Base-by-base conservation (phyloP, 2,329 filamentous ascomycete species). In the Phialocephala subalpina region DNA sequence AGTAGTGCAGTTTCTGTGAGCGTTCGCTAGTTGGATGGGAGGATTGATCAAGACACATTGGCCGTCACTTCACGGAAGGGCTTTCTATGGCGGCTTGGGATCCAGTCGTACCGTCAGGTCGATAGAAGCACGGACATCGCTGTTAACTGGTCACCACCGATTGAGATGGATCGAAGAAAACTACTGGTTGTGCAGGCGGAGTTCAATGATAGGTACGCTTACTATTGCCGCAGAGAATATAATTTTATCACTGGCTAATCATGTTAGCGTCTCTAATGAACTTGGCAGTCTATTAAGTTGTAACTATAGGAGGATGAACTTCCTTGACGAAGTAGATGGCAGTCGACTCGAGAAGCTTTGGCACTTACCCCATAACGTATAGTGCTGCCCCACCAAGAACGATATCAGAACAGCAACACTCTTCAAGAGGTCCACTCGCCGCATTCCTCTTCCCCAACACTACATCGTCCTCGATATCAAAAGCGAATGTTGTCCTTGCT, bases 1-100 rank as follows among this genome's bases (percentile, higher is more conserved):
- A 45, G 59, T 27, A 61, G 8, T 61, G 59, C n/a, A 45, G 59
- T 2, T 61, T 61, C 33, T 61, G 59, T 61, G 59, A 53, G 9
- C 33, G 36, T 5, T 33, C 33, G 9, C 18, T 61, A 20, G 33
- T 47, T 5, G 11, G 27, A 36, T 61, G 59, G 59, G 16, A 27
- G 18, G 59, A 36, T 18, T 29, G 59, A 35, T 27, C 27, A 3
- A 52, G 36, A 20, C 59, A 61, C 55, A 61, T 61, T 38, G 59
- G 59, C 6, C 12, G 22, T 18, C 59, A 61, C 18, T 61, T 61
- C 25, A 25, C 27, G 22, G 18, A 38, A n/a, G 59, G 59, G 22
- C 18, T 61, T 29, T n/a, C 47, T 1, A 38, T 61, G 29, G 29
- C 33, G 1, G 38, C 9, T 36, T 61, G 59, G 59, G 59, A 61